These are phyloP conservation scores for Flaveria brownii DNA, from an alignment of 129 eudicot genomes.

Conservation along the genomic window DNA sequence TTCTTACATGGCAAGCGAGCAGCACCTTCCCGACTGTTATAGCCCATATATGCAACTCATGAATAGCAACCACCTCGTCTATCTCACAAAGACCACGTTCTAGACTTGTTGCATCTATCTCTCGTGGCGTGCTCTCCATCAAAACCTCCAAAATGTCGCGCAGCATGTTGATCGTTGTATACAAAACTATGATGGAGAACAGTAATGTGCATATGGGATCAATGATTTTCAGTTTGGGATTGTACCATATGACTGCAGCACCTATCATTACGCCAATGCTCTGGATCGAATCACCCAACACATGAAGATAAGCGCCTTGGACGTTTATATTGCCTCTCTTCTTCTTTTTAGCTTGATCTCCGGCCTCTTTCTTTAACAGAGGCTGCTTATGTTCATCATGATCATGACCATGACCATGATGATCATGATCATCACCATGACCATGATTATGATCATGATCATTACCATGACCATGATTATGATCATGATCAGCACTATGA, in stretches of 20 bases:
- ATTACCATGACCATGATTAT: conserved; percentile 30
- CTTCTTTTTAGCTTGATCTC: conserved; percentile 35
- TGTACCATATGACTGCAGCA: conserved; percentile 62
- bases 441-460: not conserved
- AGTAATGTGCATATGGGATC: conserved; percentile 63
- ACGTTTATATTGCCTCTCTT: conserved; percentile 47
- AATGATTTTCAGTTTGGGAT: conserved; percentile 53
- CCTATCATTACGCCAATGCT: conserved; percentile 70
- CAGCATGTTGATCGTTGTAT: conserved; percentile 60
- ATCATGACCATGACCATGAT: conserved; percentile 35
- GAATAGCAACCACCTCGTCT: conserved; percentile 61
- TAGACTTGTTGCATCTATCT: conserved; percentile 49
- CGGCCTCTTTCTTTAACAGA: conserved; percentile 31
- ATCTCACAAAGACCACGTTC: conserved; percentile 57
- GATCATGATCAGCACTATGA: conserved; percentile 6
- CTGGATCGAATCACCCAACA: conserved; percentile 61
- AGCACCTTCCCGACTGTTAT: conserved; percentile 54
- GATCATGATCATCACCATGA: not conserved
- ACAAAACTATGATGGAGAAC: conserved; percentile 56
- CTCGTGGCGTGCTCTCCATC: conserved; percentile 62
- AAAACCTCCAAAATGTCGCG: conserved; percentile 60
- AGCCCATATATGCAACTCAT: conserved; percentile 64
- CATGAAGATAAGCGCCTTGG: conserved; percentile 70
- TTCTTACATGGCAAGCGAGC: conserved; percentile 55
- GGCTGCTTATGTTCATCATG: conserved; percentile 39